phyloP scores from a whole-genome alignment of 129 eudicot species.

The Sambucus nigra region DNA sequence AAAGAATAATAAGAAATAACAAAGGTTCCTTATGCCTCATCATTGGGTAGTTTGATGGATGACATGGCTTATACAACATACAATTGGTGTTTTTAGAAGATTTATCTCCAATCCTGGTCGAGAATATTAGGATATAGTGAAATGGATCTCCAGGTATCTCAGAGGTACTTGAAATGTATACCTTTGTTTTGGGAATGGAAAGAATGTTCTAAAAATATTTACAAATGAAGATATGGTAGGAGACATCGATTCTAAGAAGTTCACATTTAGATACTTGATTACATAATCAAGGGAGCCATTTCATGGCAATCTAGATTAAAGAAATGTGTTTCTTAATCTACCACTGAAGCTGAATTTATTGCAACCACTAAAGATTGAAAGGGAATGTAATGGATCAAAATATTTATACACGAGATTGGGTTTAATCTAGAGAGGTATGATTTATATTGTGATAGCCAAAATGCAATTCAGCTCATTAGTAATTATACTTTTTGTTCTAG shows the following conservation, averaged over 20 bases:
- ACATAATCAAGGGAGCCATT: too few relatives aligned
- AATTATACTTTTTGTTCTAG: too few relatives aligned
- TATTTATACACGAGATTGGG: too few relatives aligned
- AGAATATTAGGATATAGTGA: conserved; percentile 10
- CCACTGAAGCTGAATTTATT: too few relatives aligned
- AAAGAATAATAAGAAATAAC: conserved; percentile 1
- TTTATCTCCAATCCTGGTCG: conserved; percentile 7
- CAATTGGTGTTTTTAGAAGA: neutral
- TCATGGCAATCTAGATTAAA: too few relatives aligned
- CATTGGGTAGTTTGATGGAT: conserved; percentile 1
- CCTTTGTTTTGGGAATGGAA: conserved; percentile 2
- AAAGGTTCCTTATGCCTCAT: conserved; percentile 4
- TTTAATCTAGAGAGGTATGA: too few relatives aligned
- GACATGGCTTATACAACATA: neutral
- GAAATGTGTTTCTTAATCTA: too few relatives aligned
- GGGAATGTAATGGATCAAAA: too few relatives aligned
- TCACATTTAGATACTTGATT: too few relatives aligned
- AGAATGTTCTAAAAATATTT: conserved; percentile 1
- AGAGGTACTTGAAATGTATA: neutral
- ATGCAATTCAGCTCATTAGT: too few relatives aligned
- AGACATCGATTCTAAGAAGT: neutral
- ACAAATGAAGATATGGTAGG: conserved; percentile 12
- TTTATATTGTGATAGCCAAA: too few relatives aligned
- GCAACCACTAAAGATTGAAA: too few relatives aligned
- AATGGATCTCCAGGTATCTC: conserved; percentile 13